Percentiles rank a stretch among this genome's conserved stretches.
These are phyloP conservation scores for Jacaranda copaia DNA, from an alignment of 257 asterid species.

Conservation along the genomic window DNA sequence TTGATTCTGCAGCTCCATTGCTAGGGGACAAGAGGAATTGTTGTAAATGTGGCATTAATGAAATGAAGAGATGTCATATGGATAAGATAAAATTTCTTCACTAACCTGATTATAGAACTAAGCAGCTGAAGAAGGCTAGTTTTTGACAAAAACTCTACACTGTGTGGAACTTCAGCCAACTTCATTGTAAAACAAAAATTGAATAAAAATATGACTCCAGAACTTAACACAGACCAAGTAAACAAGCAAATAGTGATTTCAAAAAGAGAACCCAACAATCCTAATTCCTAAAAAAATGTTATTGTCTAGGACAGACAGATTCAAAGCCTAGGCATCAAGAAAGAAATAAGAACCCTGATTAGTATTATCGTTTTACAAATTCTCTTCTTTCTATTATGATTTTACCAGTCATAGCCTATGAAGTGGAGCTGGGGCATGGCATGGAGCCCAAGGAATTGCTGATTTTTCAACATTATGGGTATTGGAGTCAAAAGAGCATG, in stretches of 20 bases:
- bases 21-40: conserved; percentile 44
- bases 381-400: neutral
- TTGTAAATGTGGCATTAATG: conserved; percentile 20
- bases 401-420: neutral
- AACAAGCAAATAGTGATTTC: neutral
- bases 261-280: neutral
- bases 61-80: conserved; percentile 16
- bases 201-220: conserved; percentile 16
- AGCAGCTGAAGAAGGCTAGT: conserved; percentile 81
- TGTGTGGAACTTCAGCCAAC: conserved; percentile 87
- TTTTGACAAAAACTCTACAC: conserved; percentile 80
- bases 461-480: conserved; percentile 23
- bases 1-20: conserved; percentile 73
- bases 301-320: conserved; percentile 14
- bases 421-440: neutral
- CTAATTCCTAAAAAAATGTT: neutral
- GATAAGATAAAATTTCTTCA: conserved; percentile 18
- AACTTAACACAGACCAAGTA: neutral
- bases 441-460: neutral
- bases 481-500: conserved; percentile 7
- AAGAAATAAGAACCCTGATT: conserved; percentile 13
- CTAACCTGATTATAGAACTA: conserved; percentile 84
- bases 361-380: neutral
- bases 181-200: conserved; percentile 49
- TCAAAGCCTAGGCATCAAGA: conserved; percentile 9